Percentiles rank a stretch among this genome's conserved stretches.
Conservation (phyloP, 1,284 basidiomycete species). For the Leccinum griseonigrum region DNA sequence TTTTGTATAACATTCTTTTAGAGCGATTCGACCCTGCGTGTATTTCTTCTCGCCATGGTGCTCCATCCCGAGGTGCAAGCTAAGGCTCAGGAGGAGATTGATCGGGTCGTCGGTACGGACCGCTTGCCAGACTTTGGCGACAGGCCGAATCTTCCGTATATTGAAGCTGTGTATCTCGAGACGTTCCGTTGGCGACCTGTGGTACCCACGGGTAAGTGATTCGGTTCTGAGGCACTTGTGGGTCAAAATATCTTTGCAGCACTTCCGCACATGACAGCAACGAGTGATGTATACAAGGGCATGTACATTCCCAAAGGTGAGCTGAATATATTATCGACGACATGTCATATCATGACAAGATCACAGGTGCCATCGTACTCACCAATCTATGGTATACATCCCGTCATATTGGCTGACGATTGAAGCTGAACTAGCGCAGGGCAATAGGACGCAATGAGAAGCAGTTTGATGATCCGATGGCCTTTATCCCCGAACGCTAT, state of each 20-base stretch:
- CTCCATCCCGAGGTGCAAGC: slow-evolving; percentile 28
- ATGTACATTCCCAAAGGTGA: slow-evolving; percentile 34
- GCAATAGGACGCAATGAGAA: slow-evolving; percentile 27
- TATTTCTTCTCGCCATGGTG: slow-evolving; percentile 32
- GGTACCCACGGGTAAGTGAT: slow-evolving; percentile 21
- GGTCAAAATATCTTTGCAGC: slow-evolving; percentile 10
- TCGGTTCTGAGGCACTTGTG: not conserved
- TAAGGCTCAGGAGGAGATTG: slow-evolving; percentile 28
- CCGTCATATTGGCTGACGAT: not conserved
- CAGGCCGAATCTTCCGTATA: slow-evolving; percentile 24
- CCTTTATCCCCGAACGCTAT: slow-evolving; percentile 30
- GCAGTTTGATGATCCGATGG: slow-evolving; percentile 20
- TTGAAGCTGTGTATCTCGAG: slow-evolving; percentile 28
- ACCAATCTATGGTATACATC: slow-evolving; percentile 27
- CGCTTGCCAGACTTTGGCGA: slow-evolving; percentile 32
- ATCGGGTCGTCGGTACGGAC: slow-evolving; percentile 25
- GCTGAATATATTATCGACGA: not conserved
- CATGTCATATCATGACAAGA: not conserved
- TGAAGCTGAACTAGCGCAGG: slow-evolving; percentile 13
- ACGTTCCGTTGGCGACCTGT: slow-evolving; percentile 27
- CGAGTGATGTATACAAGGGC: slow-evolving; percentile 30
- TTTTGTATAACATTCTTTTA: slow-evolving; percentile 5
- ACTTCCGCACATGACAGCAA: slow-evolving; percentile 26
- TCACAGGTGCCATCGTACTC: slow-evolving; percentile 24
- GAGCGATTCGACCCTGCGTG: slow-evolving; percentile 15